Evolutionary conservation across 176 grass and related monocot genomes (phyloP), one percentile per base, ranked within the genome.

Genomic region (Triticum dicoccoides): DNA sequence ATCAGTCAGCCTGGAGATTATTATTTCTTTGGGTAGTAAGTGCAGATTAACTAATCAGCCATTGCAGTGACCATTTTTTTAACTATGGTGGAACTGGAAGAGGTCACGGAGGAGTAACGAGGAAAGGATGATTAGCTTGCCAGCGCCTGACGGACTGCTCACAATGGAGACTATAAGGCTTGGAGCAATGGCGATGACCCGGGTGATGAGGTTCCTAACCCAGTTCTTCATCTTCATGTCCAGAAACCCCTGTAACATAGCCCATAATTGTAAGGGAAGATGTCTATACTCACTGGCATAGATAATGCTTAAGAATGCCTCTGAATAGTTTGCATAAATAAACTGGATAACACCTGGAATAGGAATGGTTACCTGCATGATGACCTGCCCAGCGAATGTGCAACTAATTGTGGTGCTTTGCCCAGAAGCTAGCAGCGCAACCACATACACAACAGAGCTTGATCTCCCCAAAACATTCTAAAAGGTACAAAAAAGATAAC

Each of bases 381-480:
- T 98, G 69, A 85, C 94, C 86, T 98, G 95, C 38, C 93, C 95
- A 2, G 93, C 95, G 18, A 93, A 98, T 39, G 93, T 98, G 80
- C 95, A 94, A 24, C 93, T 98, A 56, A 95, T 93, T 12, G 91
- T 89, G 68, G 93, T 95, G 91, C 95, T 95, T 81, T 98, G 95
- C 44, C 95, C 91, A 39, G 95, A 95, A 83, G 91, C 95, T 69
- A 98, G 88, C 86, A 98, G 84, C 8, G 91, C 93, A 8, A 95
- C 84, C 23, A 78, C 95, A 78, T 93, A 98, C 17, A 98, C 82
- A 34, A 86, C 88, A 0, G 93, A 95, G 85, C 87, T 95, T 30
- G 93, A 89, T 65, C 83, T 90, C 37, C 90, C 93, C 85, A 95
- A 38, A 37, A 95, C 90, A 68, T 95, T 88, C 90, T 95, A 77